Evolutionary conservation across 495 filamentous ascomycete species (phyloP), one percentile per base, ranked within the genome.

Genomic region (Penicillium cinerascens): DNA sequence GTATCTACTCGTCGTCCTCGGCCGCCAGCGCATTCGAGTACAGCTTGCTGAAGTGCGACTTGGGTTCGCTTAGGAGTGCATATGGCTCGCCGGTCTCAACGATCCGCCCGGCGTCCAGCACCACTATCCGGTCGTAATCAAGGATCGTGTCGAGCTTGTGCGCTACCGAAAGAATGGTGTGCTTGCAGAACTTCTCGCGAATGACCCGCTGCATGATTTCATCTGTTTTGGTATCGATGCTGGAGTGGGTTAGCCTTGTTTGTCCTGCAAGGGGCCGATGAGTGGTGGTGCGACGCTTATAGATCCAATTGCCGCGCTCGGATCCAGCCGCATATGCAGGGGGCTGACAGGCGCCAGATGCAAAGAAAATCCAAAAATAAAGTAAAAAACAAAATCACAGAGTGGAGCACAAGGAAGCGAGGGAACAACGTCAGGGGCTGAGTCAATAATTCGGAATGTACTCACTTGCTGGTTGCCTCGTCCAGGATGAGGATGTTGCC

Each of bases 101-200:
- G n/a, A 82, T 47, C 8, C 52, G 63, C 16, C 78, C 78, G 6
- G 64, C 66, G 7, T 76, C 73, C 29, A 81, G 55, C 23, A 82
- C 68, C 26, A 75, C 65, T 16, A 82, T 62, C 47, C 66, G 70
- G 58, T 81, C 79, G 49, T 66, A 78, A 54, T 84, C 81, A 11
- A 78, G 52, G 52, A 83, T 80, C 0, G 79, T 81, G 23, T 80
- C 77, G n/a, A 87, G 70, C 36, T 78, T 75, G 61, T 88, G 85
- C 0, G 83, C 80, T 1, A 89, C 78, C 11, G 82, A 73, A 42
- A 88, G 63, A 38, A 87, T 75, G 7, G 83, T 88, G 54, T 79
- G 74, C 1, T 70, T 70, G 16, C 61, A 65, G 63, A 87, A 83
- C 48, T 83, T 78, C 46, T 79, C 67, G 0, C 81, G 71, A 16